phyloP scores from a whole-genome alignment of 1,139 yeast species.

The Yamadazyma spencermartinsiae region DNA sequence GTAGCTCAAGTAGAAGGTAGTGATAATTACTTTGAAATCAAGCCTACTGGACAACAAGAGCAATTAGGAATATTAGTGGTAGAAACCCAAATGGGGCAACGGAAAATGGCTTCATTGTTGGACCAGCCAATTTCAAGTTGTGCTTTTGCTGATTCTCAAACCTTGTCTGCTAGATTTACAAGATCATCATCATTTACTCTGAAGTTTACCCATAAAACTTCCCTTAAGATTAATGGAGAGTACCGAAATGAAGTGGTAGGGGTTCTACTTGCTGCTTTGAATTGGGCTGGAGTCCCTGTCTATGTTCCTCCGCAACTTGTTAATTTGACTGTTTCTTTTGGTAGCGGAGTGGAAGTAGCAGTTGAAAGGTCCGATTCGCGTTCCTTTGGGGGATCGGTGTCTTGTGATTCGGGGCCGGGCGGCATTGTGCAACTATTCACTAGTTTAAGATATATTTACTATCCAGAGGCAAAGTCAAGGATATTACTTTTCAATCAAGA shows the following conservation, averaged over 20 bases:
- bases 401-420: constrained; percentile 12
- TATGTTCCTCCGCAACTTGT: background rate
- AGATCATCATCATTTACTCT: constrained; percentile 7
- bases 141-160: constrained; percentile 6
- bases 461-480: constrained; percentile 15
- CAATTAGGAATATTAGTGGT: constrained; percentile 5
- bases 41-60: constrained; percentile 6
- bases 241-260: constrained; percentile 1
- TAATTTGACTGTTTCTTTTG: background rate
- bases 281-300: background rate
- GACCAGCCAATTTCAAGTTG: constrained; percentile 11
- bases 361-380: constrained; percentile 9
- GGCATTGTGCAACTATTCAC: constrained; percentile 16
- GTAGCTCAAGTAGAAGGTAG: constrained; percentile 5
- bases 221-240: background rate
- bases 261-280: background rate
- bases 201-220: constrained; percentile 2
- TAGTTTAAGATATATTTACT: constrained; percentile 11
- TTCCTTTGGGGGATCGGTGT: constrained; percentile 13
- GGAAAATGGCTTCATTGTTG: constrained; percentile 7
- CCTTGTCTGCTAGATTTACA: constrained; percentile 5
- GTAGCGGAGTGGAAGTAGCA: constrained; percentile 6
- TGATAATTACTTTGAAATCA: constrained; percentile 7
- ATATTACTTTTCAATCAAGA: background rate
- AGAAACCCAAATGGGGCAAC: constrained; percentile 7